Evolutionary conservation across 495 filamentous ascomycete species (phyloP).

Genomic region (Filosporella fistucella): DNA sequence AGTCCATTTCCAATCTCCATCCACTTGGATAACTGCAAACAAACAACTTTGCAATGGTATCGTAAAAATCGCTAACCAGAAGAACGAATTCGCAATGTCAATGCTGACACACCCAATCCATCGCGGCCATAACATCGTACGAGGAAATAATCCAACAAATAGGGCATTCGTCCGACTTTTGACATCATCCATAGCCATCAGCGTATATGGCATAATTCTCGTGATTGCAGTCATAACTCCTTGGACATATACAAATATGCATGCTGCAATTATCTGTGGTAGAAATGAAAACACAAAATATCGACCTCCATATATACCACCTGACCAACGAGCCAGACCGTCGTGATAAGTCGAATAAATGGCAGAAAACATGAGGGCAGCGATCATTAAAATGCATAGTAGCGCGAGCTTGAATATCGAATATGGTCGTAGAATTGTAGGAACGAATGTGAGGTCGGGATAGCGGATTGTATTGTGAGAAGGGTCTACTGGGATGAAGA

Average conservation of each 20-base stretch:
- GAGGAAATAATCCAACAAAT: constrained; percentile 35
- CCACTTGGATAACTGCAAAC: constrained; percentile 55
- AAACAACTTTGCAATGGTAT: constrained; percentile 61
- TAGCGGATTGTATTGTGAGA: constrained; percentile 14
- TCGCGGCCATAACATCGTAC: constrained; percentile 55
- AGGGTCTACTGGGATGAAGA: constrained; percentile 21
- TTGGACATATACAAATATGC: constrained; percentile 72
- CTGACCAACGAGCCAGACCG: constrained; percentile 62
- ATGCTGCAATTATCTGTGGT: constrained; percentile 68
- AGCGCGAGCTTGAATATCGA: constrained; percentile 53
- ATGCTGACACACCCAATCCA: constrained; percentile 49
- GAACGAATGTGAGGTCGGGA: constrained; percentile 30
- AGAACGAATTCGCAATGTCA: constrained; percentile 46
- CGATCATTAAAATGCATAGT: constrained; percentile 66
- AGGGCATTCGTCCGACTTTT: constrained; percentile 30
- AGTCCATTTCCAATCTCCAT: constrained; percentile 68
- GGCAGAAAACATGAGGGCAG: constrained; percentile 66
- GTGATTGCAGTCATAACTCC: constrained; percentile 70
- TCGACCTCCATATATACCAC: constrained; percentile 55
- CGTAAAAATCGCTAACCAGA: constrained; percentile 61
- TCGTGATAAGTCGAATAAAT: constrained; percentile 59
- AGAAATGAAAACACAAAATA: constrained; percentile 87
- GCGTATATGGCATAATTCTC: constrained; percentile 71
- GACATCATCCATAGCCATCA: constrained; percentile 57
- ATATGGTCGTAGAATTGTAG: constrained; percentile 57